Percentiles rank a stretch among this genome's conserved stretches.
phyloP scores from a whole-genome alignment of 2,329 filamentous ascomycete genomes.

The Fusarium hainanense region DNA sequence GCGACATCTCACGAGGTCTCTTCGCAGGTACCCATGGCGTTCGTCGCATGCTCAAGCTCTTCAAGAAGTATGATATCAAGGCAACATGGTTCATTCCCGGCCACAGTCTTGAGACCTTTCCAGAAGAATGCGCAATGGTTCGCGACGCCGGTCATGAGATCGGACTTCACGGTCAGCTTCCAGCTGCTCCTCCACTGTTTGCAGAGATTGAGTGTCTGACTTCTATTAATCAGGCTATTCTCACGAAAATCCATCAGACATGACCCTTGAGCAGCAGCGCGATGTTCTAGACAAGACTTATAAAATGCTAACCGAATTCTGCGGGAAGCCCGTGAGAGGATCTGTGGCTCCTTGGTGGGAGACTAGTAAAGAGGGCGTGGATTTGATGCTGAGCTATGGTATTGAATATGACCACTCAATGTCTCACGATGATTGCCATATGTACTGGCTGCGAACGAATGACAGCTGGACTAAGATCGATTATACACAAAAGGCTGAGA shows the following conservation, averaged over 20 bases:
- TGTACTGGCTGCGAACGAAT: slow-evolving; percentile 72
- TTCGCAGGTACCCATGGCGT: slow-evolving; percentile 77
- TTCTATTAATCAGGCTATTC: no score
- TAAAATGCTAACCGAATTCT: slow-evolving; percentile 74
- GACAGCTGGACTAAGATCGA: slow-evolving; percentile 77
- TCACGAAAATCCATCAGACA: slow-evolving; percentile 77
- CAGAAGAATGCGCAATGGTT: slow-evolving; percentile 57
- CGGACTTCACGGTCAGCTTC: slow-evolving; percentile 63
- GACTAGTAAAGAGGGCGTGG: slow-evolving; percentile 72
- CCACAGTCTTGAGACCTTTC: slow-evolving; percentile 62
- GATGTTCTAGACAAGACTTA: slow-evolving; percentile 82
- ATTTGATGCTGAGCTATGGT: slow-evolving; percentile 72
- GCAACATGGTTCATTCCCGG: slow-evolving; percentile 66
- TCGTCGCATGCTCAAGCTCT: slow-evolving; percentile 74
- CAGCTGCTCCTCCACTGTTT: no score
- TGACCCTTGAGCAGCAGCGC: slow-evolving; percentile 79
- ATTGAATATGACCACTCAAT: slow-evolving; percentile 78
- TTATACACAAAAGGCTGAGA: slow-evolving; percentile 55
- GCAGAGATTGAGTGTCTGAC: no score
- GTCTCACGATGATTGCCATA: slow-evolving; percentile 65
- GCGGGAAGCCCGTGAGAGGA: slow-evolving; percentile 77
- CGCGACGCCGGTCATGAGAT: slow-evolving; percentile 61
- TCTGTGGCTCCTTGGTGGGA: slow-evolving; percentile 77
- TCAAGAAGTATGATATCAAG: slow-evolving; percentile 78
- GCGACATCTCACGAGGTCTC: slow-evolving; percentile 52